Evolutionary conservation across 805 yeast species (phyloP), one percentile per base, ranked within the genome.

Genomic region (Maudiozyma saulgeensis): DNA sequence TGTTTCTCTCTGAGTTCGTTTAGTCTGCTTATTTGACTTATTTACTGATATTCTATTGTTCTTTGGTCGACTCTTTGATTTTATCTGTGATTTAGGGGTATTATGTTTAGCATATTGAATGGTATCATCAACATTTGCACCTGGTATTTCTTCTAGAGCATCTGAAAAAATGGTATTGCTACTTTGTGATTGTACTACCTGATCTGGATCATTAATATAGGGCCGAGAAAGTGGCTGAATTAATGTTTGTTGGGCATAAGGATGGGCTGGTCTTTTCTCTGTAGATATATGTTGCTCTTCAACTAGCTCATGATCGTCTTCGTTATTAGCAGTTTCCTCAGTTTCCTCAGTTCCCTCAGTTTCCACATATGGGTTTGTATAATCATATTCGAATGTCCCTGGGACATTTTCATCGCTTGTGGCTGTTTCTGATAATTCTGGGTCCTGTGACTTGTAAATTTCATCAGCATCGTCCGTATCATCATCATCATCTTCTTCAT

Each of bases 151-250:
- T 18, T 62, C 65, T 46, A 53, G 25, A 1, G 68, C 68, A 45
- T 63, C 68, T 12, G 58, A 49, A 43, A 61, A 63, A 45, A 57
- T 54, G 2, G 64, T 58, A 11, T 53, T 46, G 45, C 62, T 59
- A 39, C 64, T 60, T 16, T 35, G 18, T 15, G 38, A 35, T 35
- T 35, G 38, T 35, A 11, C n/a, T 7, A 51, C 52, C 45, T 58
- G 54, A 43, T 58, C 61, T 19, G 54, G 13, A n/a, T 38, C 41
- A 11, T 35, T 16, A 5, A 11, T 8, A 16, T 35, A 35, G 4
- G 15, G 4, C 5, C 16, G 6, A 11, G 16, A 11, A 2, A 26
- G 45, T 2, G 59, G 59, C 3, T 54, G 18, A 16, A 38, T n/a
- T 35, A n/a, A n/a, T n/a, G 38, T 35, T 28, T 32, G 34, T 31